Evolutionary conservation across 495 filamentous ascomycete species (phyloP), one percentile per base, ranked within the genome.

Genomic region (Penicillium pancosmium): DNA sequence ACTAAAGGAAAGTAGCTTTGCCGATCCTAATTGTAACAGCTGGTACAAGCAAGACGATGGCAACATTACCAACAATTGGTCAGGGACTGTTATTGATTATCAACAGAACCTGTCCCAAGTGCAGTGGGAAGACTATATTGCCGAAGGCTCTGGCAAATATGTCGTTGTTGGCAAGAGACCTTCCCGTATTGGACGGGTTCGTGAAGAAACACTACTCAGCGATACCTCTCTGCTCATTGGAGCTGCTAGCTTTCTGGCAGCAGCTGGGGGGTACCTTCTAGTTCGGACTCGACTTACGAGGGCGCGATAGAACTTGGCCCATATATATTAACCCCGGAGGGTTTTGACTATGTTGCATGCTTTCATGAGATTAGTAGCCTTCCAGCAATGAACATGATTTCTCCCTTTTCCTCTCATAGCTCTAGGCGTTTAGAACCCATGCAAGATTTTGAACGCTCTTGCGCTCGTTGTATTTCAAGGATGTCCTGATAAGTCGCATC

Each of bases 41-140:
- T 86, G 83, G 82, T 86, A 85, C 62, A 85, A 84, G 69, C 76
- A 70, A 38, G 72, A 77, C 1, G 71, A 78, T 12, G 84, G 82
- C 2, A 57, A 72, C 46, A 82, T 85, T 55, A 86, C 81, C 31
- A 84, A 83, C 52, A 84, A 85, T 60, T 86, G 82, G 82, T 73
- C 65, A 13, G 73, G 77, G 5, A 80, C 76, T 11, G 82, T 78
- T 9, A 54, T 84, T 2, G 70, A 78, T 51, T 85, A 85, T 57
- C 82, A 85, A 62, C 56, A 69, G 27, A 56, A 76, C 35, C 55
- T 82, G 38, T 63, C 64, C 8, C 64, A 64, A 31, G 69, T 87
- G 7, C 55, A 67, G 18, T 84, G 79, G 82, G 62, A 67, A 2
- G 80, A 85, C 55, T 85, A 79, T 61, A 66, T 73, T 23, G 65